Conservation (phyloP, 1,284 basidiomycete species). For the Ceratobasidium sp. region DNA sequence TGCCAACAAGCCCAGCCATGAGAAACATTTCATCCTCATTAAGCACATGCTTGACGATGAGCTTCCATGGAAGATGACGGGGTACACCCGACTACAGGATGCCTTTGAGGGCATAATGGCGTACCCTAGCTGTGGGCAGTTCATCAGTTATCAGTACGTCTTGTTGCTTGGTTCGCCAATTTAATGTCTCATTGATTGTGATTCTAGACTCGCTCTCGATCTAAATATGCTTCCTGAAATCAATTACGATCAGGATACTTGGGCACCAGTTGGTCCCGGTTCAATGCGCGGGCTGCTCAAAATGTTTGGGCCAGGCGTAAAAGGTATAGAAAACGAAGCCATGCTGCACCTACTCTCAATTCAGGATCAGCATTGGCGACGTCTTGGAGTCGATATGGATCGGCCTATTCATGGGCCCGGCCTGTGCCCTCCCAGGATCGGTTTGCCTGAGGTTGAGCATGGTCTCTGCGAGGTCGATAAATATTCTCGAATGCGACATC, state of each 20-base stretch:
- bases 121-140: conserved; percentile 66
- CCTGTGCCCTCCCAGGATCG: conserved; percentile 46
- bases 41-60: conserved; percentile 61
- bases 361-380: conserved; percentile 60
- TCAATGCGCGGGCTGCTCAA: conserved; percentile 62
- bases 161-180: background rate
- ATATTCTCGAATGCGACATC: conserved; percentile 60
- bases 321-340: conserved; percentile 55
- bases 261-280: conserved; percentile 65
- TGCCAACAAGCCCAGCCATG: conserved; percentile 50
- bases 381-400: conserved; percentile 53
- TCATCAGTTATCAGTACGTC: conserved; percentile 56
- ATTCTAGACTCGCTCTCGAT: conserved; percentile 53
- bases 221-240: conserved; percentile 56
- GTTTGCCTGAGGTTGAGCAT: conserved; percentile 63
- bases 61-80: conserved; percentile 54
- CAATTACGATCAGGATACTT: conserved; percentile 64
- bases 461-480: conserved; percentile 71
- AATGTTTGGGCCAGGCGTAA: conserved; percentile 56
- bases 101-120: conserved; percentile 61
- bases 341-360: conserved; percentile 63
- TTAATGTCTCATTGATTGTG: background rate
- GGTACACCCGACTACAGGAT: conserved; percentile 58
- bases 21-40: conserved; percentile 63
- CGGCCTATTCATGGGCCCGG: conserved; percentile 47